Evolutionary conservation across 225 moss, liverwort and hornwort species (phyloP).

Genomic region (Ulota crispa): DNA sequence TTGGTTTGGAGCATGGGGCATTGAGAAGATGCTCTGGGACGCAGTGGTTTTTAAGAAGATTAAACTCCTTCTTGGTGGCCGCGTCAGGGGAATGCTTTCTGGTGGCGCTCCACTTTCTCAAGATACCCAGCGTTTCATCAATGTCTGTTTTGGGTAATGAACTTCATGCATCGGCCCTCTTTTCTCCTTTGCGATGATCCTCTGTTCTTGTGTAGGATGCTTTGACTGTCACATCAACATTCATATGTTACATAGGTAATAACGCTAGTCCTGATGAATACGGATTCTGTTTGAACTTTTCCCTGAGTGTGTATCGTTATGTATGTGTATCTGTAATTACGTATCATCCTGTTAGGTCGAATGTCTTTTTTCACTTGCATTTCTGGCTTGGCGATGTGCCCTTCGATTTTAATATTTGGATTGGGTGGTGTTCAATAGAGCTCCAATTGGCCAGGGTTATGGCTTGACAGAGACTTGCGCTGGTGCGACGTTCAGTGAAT

Average conservation of each 20-base stretch:
- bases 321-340: neutral
- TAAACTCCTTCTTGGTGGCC: constrained; percentile 74
- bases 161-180: neutral
- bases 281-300: constrained; percentile 7
- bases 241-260: neutral
- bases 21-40: constrained; percentile 75
- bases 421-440: constrained; percentile 44
- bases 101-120: constrained; percentile 90
- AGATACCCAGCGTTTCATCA: constrained; percentile 98
- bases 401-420: constrained; percentile 4
- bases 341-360: neutral
- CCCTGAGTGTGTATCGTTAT: neutral
- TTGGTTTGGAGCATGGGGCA: constrained; percentile 85
- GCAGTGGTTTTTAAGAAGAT: constrained; percentile 79
- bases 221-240: neutral
- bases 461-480: constrained; percentile 98
- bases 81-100: constrained; percentile 81
- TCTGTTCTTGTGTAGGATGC: neutral
- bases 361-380: neutral
- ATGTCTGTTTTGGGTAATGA: constrained; percentile 82
- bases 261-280: neutral
- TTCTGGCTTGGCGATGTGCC: neutral
- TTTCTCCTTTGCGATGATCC: neutral
- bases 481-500: constrained; percentile 86
- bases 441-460: constrained; percentile 93